A percentile compares a stretch with the other conserved stretches of the same genome.
Conservation (phyloP, 495 filamentous ascomycete genomes). For the Talaromyces ruber region DNA sequence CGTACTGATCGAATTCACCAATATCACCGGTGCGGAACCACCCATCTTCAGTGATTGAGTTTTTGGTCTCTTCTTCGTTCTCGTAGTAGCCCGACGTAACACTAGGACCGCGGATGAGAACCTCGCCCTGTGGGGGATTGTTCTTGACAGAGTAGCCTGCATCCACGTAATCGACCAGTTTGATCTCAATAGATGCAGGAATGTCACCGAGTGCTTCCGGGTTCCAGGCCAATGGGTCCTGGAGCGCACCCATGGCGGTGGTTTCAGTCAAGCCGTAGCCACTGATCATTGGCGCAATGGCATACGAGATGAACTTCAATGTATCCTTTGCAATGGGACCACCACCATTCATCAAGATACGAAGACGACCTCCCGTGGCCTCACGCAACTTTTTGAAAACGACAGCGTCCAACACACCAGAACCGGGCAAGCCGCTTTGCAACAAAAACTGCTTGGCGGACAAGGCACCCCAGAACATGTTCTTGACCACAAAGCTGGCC, state of each 20-base stretch:
- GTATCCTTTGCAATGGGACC: conserved; percentile 82
- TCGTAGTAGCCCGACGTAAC: conserved; percentile 70
- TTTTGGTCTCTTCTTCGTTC: conserved; percentile 77
- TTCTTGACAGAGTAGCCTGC: conserved; percentile 84
- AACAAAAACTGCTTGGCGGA: conserved; percentile 76
- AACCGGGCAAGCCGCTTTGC: conserved; percentile 65
- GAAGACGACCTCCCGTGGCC: conserved; percentile 74
- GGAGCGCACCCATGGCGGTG: conserved; percentile 84
- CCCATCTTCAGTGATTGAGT: conserved; percentile 62
- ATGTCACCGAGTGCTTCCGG: conserved; percentile 71
- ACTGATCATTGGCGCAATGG: conserved; percentile 78
- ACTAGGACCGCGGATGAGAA: conserved; percentile 79
- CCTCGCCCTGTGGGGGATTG: conserved; percentile 88
- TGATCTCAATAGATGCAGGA: conserved; percentile 76
- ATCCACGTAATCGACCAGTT: conserved; percentile 92
- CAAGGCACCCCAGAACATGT: conserved; percentile 89
- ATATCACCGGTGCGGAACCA: conserved; percentile 98
- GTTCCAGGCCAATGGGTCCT: conserved; percentile 87
- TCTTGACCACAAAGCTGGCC: conserved; percentile 61
- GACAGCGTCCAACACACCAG: conserved; percentile 58
- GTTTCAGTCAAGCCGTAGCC: conserved; percentile 98
- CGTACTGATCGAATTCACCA: conserved; percentile 76
- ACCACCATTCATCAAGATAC: conserved; percentile 79
- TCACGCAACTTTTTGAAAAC: conserved; percentile 92
- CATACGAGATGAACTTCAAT: conserved; percentile 80